Base-by-base conservation (phyloP, 495 filamentous ascomycete species). In the Xylaria castorea region DNA sequence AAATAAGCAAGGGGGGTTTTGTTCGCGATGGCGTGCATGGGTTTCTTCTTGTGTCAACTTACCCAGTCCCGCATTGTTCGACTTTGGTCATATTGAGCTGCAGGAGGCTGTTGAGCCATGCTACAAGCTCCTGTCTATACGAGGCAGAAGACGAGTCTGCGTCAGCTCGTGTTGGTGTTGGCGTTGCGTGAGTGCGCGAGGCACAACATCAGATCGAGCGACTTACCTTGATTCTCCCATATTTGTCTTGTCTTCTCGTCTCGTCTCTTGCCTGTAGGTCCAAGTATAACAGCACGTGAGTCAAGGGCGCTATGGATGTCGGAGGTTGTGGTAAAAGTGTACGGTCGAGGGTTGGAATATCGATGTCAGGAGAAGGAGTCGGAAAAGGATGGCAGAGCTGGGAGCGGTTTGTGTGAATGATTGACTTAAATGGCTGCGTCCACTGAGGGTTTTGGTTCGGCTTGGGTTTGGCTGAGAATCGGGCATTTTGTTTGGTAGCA, bases 31-130 rank as follows among this genome's bases (percentile, higher is more conserved):
- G 27, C 44, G 34, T 38, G 58, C 58, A 34, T 20, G 34, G 30
- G 30, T 42, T 70, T 70, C 11, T 18, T 30, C 20, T 14, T n/a
- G 27, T 48, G n/a, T 27, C 16, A 40, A 80, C 92, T 76, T 92
- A 99, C 96, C 96, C 96, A 76, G 96, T 98, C 76, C 96, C 96
- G 83, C 96, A 98, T 87, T 99, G 97, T 84, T 99, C 96, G 80
- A 99, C 92, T 84, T 97, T 98, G 80, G 95, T 98, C 71, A 99
- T 89, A 84, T 98, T 98, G 75, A 98, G 89, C 86, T 97, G 93
- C 68, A 99, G 90, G 66, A 98, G 93, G 87, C 92, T 94, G 88
- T 99, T 99, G 76, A 99, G 85, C 96, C 96, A 99, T 84, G 91
- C 90, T 72, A 99, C 88, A 72, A 99, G 90, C 85, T 99, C 96